Percentiles rank a stretch among this genome's conserved stretches.
phyloP scores from a whole-genome alignment of 495 filamentous ascomycete genomes.

The Aspergillus conjunctus region DNA sequence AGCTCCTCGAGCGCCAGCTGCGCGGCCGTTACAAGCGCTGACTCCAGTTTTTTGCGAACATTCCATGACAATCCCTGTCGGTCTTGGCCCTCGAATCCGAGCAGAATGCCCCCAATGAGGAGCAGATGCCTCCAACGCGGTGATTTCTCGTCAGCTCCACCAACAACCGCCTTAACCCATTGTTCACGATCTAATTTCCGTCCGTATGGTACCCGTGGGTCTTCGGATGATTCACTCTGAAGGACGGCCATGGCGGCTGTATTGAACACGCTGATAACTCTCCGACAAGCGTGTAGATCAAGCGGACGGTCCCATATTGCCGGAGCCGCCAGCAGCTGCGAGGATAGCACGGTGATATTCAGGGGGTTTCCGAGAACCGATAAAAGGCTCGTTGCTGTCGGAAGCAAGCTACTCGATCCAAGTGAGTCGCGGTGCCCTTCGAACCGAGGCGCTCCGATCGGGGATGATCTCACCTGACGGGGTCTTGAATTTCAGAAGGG shows the following conservation, averaged over 20 bases:
- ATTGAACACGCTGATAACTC: constrained; percentile 85
- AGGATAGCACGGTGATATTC: constrained; percentile 85
- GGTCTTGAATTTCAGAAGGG: constrained; percentile 53
- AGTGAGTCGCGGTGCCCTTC: constrained; percentile 23
- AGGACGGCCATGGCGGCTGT: constrained; percentile 71
- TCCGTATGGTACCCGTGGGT: constrained; percentile 41
- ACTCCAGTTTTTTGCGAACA: constrained; percentile 72
- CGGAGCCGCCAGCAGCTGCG: constrained; percentile 83
- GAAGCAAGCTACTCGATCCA: constrained; percentile 61
- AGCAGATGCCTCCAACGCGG: constrained; percentile 87
- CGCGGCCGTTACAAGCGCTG: constrained; percentile 73
- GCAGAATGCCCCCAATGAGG: constrained; percentile 75
- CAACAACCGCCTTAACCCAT: constrained; percentile 82
- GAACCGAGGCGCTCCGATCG: constrained; percentile 9
- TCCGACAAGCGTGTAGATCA: constrained; percentile 70
- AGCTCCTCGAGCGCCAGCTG: constrained; percentile 72
- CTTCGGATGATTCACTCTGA: constrained; percentile 53
- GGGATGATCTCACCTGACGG: constrained; percentile 50
- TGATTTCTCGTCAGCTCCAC: constrained; percentile 81
- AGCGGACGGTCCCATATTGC: constrained; percentile 81
- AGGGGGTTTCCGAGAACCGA: constrained; percentile 84
- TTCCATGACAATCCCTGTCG: constrained; percentile 60
- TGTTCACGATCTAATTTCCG: constrained; percentile 62
- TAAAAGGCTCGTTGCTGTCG: constrained; percentile 78
- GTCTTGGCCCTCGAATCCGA: constrained; percentile 75